Evolutionary conservation across 805 yeast genomes (phyloP).

Genomic region (Candida cerambycidarum): DNA sequence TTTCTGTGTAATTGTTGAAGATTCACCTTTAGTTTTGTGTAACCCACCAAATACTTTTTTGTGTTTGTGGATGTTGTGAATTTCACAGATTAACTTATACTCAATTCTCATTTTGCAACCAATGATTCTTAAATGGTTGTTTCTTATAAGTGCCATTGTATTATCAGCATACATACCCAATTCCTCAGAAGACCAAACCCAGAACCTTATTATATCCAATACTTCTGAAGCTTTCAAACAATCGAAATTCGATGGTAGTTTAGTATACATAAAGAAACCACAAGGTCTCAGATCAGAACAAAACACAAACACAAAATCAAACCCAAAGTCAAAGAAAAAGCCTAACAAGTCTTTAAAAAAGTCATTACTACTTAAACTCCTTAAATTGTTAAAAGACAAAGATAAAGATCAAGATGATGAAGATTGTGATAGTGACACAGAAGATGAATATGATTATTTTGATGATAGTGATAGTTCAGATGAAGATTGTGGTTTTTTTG

Average conservation of each 20-base stretch:
- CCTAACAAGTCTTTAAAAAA: neutral
- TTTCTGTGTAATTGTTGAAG: no score
- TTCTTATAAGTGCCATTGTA: no score
- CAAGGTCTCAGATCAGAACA: neutral
- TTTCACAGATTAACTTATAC: neutral
- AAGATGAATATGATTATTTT: neutral
- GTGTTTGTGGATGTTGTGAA: neutral
- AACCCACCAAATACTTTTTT: no score
- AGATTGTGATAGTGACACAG: neutral
- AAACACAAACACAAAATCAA: neutral
- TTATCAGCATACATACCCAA: no score
- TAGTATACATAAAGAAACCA: neutral
- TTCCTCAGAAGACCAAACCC: no score
- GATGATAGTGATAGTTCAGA: conserved; percentile 1
- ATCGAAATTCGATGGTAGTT: conserved; percentile 1
- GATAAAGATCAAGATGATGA: neutral
- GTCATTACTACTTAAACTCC: neutral
- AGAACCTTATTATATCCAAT: no score
- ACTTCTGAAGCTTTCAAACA: neutral
- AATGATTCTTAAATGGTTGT: neutral
- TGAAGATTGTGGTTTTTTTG: conserved; percentile 9
- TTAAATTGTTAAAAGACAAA: conserved; percentile 5
- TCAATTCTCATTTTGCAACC: conserved; percentile 4
- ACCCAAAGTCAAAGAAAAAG: neutral
- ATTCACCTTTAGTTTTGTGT: no score